phyloP scores from a whole-genome alignment of 495 filamentous ascomycete genomes.

The Entonaema liquescens region DNA sequence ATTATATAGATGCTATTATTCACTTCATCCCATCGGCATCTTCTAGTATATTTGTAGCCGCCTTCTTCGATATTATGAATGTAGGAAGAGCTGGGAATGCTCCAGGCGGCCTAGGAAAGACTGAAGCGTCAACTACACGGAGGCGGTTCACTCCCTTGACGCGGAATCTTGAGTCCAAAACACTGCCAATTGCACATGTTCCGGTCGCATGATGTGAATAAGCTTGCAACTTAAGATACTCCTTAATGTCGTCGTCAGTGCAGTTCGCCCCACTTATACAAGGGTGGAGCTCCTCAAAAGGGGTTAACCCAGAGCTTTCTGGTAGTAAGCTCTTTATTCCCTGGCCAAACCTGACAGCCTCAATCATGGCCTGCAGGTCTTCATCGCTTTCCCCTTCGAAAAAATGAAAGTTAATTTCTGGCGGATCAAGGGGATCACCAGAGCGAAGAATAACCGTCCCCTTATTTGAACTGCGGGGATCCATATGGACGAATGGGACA shows the following conservation, averaged over 20 bases:
- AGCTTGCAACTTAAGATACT: constrained; percentile 50
- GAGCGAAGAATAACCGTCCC: constrained; percentile 57
- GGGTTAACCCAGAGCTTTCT: constrained; percentile 29
- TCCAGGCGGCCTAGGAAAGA: constrained; percentile 63
- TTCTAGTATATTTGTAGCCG: constrained; percentile 62
- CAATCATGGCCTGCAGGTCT: constrained; percentile 56
- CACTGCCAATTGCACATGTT: constrained; percentile 63
- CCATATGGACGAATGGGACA: constrained; percentile 40
- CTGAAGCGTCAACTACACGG: constrained; percentile 65
- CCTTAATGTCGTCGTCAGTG: constrained; percentile 46
- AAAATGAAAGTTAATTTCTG: constrained; percentile 58
- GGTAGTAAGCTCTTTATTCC: constrained; percentile 31
- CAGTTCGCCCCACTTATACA: constrained; percentile 40
- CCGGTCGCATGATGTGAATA: constrained; percentile 62
- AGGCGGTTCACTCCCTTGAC: constrained; percentile 62
- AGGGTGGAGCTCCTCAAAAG: constrained; percentile 47
- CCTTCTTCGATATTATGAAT: constrained; percentile 68
- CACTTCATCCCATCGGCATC: constrained; percentile 3
- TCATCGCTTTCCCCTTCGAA: constrained; percentile 49
- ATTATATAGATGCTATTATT: no score
- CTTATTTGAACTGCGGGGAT: constrained; percentile 47
- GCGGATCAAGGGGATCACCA: constrained; percentile 54
- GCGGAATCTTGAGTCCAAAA: constrained; percentile 60
- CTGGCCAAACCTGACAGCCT: constrained; percentile 54
- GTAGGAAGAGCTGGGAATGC: constrained; percentile 68